These are phyloP conservation scores for Massariosphaeria phaeospora DNA, from an alignment of 495 filamentous ascomycete genomes.

Conservation along the genomic window DNA sequence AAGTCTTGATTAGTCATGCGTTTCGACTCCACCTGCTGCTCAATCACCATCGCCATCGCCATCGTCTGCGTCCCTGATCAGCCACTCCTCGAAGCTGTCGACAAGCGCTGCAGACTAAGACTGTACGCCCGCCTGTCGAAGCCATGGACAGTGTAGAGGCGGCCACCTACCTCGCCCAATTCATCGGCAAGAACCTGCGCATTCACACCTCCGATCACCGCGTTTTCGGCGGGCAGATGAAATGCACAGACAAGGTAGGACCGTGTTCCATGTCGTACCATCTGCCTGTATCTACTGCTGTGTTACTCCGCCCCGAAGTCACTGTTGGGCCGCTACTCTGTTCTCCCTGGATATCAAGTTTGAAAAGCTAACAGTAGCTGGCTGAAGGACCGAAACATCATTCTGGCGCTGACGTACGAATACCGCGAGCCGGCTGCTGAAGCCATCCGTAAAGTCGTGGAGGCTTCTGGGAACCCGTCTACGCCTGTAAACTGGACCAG, in stretches of 20 bases:
- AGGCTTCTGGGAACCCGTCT: constrained; percentile 37
- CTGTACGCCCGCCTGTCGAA: too few relatives aligned
- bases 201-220: constrained; percentile 77
- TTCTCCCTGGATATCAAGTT: background rate
- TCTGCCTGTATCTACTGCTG: background rate
- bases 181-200: constrained; percentile 66
- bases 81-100: too few relatives aligned
- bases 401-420: constrained; percentile 79
- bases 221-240: constrained; percentile 85
- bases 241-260: constrained; percentile 84
- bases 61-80: too few relatives aligned
- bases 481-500: constrained; percentile 65
- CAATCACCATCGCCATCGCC: too few relatives aligned
- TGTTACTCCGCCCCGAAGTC: background rate
- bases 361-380: background rate
- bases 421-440: constrained; percentile 63
- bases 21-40: too few relatives aligned
- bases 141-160: constrained; percentile 31
- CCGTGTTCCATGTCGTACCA: constrained; percentile 11
- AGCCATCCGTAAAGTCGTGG: constrained; percentile 19
- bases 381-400: constrained; percentile 72
- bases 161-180: constrained; percentile 30
- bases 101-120: too few relatives aligned
- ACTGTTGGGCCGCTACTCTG: background rate
- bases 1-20: too few relatives aligned